Conservation (phyloP, 2,329 filamentous ascomycete species). For the Cyclaneusma minus region DNA sequence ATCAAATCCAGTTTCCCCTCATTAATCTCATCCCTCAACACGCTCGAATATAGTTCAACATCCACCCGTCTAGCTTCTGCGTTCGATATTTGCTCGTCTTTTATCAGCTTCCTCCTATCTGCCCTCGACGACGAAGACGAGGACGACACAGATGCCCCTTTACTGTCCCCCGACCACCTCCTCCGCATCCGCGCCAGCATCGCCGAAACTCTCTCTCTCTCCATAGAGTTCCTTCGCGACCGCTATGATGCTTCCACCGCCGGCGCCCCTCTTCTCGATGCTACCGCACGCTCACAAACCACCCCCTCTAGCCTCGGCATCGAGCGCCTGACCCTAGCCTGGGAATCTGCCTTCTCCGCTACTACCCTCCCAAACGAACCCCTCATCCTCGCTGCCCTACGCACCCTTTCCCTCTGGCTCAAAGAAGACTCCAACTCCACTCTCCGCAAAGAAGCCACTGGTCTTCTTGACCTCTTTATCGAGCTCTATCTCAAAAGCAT, state of each 20-base stretch:
- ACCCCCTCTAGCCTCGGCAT: slow-evolving; percentile 27
- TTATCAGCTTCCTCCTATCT: slow-evolving; percentile 40
- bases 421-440: slow-evolving; percentile 49
- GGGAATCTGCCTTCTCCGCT: slow-evolving; percentile 36
- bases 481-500: slow-evolving; percentile 25
- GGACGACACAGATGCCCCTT: slow-evolving; percentile 10
- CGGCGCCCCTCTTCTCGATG: slow-evolving; percentile 44
- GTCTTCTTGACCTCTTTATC: slow-evolving; percentile 46
- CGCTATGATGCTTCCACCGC: slow-evolving; percentile 53
- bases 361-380: slow-evolving; percentile 30
- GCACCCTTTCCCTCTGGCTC: slow-evolving; percentile 49
- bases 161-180: slow-evolving; percentile 40
- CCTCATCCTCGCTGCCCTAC: slow-evolving; percentile 40
- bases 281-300: slow-evolving; percentile 31
- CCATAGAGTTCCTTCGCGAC: slow-evolving; percentile 51
- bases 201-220: slow-evolving; percentile 45
- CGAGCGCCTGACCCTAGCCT: slow-evolving; percentile 31
- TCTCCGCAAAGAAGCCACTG: slow-evolving; percentile 30
- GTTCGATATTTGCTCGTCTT: slow-evolving; percentile 45
- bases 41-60: slow-evolving; percentile 29
- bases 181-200: slow-evolving; percentile 44
- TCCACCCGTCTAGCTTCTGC: slow-evolving; percentile 41
- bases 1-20: slow-evolving; percentile 45
- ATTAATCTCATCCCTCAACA: slow-evolving; percentile 41
- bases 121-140: slow-evolving; percentile 32